phyloP scores from a whole-genome alignment of 129 eudicot species.

The Cynara cardunculus region DNA sequence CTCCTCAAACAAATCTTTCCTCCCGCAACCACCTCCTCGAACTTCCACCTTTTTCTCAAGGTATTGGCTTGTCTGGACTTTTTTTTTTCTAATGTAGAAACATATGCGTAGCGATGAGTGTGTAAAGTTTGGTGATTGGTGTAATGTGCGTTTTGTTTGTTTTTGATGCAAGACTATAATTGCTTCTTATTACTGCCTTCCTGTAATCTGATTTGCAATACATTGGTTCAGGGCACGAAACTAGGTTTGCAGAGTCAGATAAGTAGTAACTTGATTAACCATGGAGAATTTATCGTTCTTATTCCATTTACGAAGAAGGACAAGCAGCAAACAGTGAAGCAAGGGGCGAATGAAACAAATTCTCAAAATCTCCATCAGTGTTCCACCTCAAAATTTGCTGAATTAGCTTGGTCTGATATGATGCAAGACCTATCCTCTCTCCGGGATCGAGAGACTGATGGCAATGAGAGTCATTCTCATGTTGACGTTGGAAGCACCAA shows the following conservation, averaged over 20 bases:
- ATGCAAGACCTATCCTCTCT: conserved; percentile 60
- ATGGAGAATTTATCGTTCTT: conserved; percentile 61
- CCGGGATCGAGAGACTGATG: conserved; percentile 16
- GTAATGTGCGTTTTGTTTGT: conserved; percentile 1
- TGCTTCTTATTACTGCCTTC: neutral
- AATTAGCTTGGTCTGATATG: conserved; percentile 73
- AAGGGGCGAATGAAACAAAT: conserved; percentile 7
- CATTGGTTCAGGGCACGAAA: conserved; percentile 60
- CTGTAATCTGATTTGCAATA: conserved; percentile 11
- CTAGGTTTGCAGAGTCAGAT: conserved; percentile 62
- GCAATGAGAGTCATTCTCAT: conserved; percentile 20
- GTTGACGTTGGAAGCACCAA: conserved; percentile 7
- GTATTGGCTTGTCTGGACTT: conserved; percentile 9
- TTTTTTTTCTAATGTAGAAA: neutral
- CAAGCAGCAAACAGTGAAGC: conserved; percentile 27
- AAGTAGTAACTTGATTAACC: conserved; percentile 32
- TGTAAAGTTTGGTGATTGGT: neutral
- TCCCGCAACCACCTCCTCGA: conserved; percentile 54
- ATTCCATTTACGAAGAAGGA: conserved; percentile 69
- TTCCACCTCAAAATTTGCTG: conserved; percentile 43
- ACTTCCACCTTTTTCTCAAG: conserved; percentile 76
- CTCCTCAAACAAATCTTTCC: conserved; percentile 49
- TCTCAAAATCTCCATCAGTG: conserved; percentile 22
- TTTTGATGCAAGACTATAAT: neutral
- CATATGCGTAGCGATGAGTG: conserved; percentile 3